Evolutionary conservation across 768 basidiomycete species (phyloP).

Genomic region (Termitomyces sp.): DNA sequence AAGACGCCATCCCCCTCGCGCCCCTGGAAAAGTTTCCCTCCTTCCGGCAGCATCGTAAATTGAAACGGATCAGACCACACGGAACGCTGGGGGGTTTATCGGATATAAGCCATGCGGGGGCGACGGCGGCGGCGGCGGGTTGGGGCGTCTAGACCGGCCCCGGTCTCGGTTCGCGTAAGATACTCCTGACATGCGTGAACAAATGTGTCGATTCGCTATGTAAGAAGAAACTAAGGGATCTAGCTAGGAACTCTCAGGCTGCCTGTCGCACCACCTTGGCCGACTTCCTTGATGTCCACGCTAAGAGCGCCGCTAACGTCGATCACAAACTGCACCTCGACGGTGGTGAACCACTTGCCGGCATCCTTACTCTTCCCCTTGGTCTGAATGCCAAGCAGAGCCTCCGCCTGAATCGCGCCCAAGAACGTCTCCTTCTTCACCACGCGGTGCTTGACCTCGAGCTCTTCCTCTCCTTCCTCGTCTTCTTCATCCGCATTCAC

Average conservation of each 20-base stretch:
- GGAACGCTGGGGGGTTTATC: too few species aligned
- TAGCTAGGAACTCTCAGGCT: conserved; percentile 4
- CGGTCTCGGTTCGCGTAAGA: too few species aligned
- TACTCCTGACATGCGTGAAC: too few species aligned
- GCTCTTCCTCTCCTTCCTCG: conserved; percentile 49
- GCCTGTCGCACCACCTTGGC: conserved; percentile 15
- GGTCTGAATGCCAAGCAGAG: conserved; percentile 34
- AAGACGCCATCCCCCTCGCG: too few species aligned
- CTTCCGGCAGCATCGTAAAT: too few species aligned
- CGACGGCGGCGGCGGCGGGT: too few species aligned
- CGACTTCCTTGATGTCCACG: conserved; percentile 34
- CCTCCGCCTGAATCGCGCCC: conserved; percentile 34
- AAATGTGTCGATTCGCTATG: too few species aligned
- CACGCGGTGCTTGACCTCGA: conserved; percentile 59
- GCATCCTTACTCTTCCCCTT: conserved; percentile 33
- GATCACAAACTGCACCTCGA: conserved; percentile 41
- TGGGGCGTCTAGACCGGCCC: too few species aligned
- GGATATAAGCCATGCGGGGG: too few species aligned
- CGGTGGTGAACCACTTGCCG: conserved; percentile 44
- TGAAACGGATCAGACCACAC: too few species aligned
- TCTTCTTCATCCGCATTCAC: conserved; percentile 41
- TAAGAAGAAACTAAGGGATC: too few species aligned
- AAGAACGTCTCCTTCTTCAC: conserved; percentile 51
- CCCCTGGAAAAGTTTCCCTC: too few species aligned
- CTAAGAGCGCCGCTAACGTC: conserved; percentile 32